Percentiles rank a stretch among this genome's conserved stretches.
phyloP scores from a whole-genome alignment of 768 basidiomycete species.

The Boletales sp. region DNA sequence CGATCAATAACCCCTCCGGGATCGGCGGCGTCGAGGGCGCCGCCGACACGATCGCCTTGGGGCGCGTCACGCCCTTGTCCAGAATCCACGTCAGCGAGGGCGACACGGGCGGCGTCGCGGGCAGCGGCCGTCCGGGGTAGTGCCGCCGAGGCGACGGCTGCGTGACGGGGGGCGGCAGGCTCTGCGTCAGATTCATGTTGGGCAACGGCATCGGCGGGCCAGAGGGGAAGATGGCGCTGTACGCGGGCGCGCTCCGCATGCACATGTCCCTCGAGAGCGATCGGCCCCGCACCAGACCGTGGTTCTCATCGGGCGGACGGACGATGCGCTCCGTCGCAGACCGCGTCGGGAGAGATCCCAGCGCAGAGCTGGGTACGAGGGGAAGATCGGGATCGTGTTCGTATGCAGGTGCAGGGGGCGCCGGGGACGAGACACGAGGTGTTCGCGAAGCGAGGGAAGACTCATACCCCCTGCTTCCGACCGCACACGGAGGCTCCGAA shows the following conservation, averaged over 20 bases:
- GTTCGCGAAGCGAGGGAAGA: slow-evolving; percentile 14
- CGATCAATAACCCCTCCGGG: slow-evolving; percentile 53
- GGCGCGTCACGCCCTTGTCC: slow-evolving; percentile 22
- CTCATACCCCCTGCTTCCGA: slow-evolving; percentile 13
- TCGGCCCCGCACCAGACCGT: slow-evolving; percentile 27
- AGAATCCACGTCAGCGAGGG: slow-evolving; percentile 34
- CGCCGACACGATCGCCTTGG: slow-evolving; percentile 17
- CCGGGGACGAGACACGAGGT: slow-evolving; percentile 25
- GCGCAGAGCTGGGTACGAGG: slow-evolving; percentile 12
- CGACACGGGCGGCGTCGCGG: slow-evolving; percentile 30
- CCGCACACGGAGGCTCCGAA: slow-evolving; percentile 21
- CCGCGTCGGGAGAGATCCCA: slow-evolving; percentile 23
- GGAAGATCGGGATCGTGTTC: slow-evolving; percentile 29
- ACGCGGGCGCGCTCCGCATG: slow-evolving; percentile 32
- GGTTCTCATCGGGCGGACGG: slow-evolving; percentile 26
- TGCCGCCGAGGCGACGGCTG: slow-evolving; percentile 30
- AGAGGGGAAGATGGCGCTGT: slow-evolving; percentile 31
- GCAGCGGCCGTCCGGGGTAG: slow-evolving; percentile 32
- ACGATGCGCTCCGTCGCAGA: slow-evolving; percentile 33
- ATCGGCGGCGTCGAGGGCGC: slow-evolving; percentile 33
- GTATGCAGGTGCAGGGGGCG: slow-evolving; percentile 14
- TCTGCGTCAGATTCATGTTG: slow-evolving; percentile 17
- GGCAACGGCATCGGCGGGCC: slow-evolving; percentile 29
- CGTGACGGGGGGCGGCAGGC: slow-evolving; percentile 15
- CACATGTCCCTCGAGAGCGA: slow-evolving; percentile 31